phyloP scores from a whole-genome alignment of 2,329 filamentous ascomycete species.

The Venturia aucupariae region DNA sequence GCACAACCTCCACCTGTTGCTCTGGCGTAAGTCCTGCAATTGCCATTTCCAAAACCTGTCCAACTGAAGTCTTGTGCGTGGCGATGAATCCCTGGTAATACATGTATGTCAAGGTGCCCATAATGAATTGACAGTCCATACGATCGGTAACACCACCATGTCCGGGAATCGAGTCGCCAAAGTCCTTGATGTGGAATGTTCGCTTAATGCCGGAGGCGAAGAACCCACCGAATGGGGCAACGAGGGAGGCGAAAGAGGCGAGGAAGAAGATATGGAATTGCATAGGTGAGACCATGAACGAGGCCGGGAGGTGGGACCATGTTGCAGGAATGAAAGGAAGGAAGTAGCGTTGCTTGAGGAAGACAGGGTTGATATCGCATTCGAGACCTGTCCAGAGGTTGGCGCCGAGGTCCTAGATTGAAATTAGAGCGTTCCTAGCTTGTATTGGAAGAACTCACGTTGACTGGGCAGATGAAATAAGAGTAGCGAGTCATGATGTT shows the following conservation, averaged over 20 bases:
- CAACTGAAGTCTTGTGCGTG: conserved; percentile 73
- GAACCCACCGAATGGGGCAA: conserved; percentile 96
- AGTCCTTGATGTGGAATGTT: conserved; percentile 99
- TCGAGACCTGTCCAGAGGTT: conserved; percentile 86
- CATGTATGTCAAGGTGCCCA: conserved; percentile 97
- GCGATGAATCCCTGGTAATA: conserved; percentile 98
- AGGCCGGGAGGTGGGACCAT: conserved; percentile 61
- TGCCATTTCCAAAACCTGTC: conserved; percentile 79
- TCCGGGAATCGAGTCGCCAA: conserved; percentile 94
- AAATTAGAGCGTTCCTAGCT: conserved; percentile 15
- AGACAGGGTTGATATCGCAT: conserved; percentile 86
- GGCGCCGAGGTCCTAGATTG: conserved; percentile 66
- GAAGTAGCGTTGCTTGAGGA: conserved; percentile 66
- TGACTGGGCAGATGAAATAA: conserved; percentile 98
- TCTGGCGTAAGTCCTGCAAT: conserved; percentile 82
- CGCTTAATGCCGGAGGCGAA: conserved; percentile 96
- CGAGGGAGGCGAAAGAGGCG: conserved; percentile 88
- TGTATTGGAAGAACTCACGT: conserved; percentile 40
- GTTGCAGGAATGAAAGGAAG: conserved; percentile 49
- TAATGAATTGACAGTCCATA: conserved; percentile 99
- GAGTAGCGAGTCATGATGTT: conserved; percentile 81
- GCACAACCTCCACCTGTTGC: conserved; percentile 76
- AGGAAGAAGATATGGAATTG: conserved; percentile 88
- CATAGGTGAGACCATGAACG: conserved; percentile 72
- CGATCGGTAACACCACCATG: conserved; percentile 97